These are phyloP conservation scores for Viridothelium virens DNA, from an alignment of 495 filamentous ascomycete genomes.

Conservation along the genomic window DNA sequence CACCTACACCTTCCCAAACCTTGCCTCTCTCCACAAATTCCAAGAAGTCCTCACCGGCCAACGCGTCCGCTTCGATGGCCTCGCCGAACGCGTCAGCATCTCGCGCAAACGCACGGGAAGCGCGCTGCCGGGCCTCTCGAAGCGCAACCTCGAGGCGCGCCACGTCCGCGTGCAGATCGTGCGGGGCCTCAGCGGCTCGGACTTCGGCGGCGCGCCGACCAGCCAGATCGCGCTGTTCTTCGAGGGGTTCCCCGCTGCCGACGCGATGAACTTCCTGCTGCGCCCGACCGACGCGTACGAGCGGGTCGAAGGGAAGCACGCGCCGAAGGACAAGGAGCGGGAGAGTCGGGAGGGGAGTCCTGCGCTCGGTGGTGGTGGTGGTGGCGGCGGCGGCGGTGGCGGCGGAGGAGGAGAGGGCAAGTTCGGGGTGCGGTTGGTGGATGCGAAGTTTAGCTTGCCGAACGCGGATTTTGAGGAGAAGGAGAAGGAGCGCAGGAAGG, in stretches of 20 bases:
- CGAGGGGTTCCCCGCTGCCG: conserved; percentile 69
- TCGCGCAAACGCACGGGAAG: conserved; percentile 54
- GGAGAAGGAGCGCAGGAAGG: conserved; percentile 24
- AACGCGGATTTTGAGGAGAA: conserved; percentile 32
- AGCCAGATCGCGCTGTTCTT: conserved; percentile 73
- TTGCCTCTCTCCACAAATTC: conserved; percentile 64
- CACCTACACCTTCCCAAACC: conserved; percentile 30
- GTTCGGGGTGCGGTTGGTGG: conserved; percentile 61
- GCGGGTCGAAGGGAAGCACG: conserved; percentile 52
- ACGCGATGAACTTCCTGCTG: conserved; percentile 79
- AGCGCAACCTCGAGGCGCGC: conserved; percentile 81
- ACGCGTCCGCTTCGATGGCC: conserved; percentile 32
- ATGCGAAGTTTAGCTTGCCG: conserved; percentile 84
- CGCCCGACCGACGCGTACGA: conserved; percentile 76
- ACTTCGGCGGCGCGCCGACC: conserved; percentile 49
- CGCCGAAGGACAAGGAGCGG: neutral
- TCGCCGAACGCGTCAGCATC: conserved; percentile 67
- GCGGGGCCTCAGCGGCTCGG: neutral
- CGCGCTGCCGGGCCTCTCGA: conserved; percentile 71
- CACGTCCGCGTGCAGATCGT: conserved; percentile 71
- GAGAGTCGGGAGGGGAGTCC: neutral
- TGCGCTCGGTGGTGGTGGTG: neutral
- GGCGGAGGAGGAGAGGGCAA: conserved; percentile 5
- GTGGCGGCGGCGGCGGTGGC: neutral
- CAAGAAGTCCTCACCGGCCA: conserved; percentile 68